These are phyloP conservation scores for Paraleonurus japonicus DNA, from an alignment of 257 asterid genomes.

Conservation along the genomic window DNA sequence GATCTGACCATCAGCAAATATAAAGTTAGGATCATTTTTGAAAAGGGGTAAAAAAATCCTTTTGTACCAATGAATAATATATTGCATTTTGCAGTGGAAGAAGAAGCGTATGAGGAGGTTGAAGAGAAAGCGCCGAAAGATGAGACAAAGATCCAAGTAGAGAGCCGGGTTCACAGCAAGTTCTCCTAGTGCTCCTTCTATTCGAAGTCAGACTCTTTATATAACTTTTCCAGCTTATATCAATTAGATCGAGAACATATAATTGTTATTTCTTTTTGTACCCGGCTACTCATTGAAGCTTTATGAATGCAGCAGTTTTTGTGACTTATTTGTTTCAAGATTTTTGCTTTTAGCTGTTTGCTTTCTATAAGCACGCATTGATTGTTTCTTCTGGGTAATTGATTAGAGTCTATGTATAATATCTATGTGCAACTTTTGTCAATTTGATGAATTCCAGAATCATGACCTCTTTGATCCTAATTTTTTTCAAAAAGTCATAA, in stretches of 20 bases:
- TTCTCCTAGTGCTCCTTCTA: background rate
- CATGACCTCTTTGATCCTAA: too few relatives aligned
- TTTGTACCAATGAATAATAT: background rate
- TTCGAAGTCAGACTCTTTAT: background rate
- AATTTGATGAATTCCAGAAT: too few relatives aligned
- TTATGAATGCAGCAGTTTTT: background rate
- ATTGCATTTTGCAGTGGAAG: constrained; percentile 45
- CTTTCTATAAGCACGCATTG: background rate
- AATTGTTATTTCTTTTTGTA: background rate
- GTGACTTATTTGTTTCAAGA: background rate
- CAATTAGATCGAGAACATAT: background rate
- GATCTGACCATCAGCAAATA: background rate
- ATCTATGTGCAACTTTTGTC: background rate
- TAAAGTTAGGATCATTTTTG: background rate
- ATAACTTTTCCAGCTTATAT: background rate
- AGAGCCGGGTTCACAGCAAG: background rate
- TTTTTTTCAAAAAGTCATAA: too few relatives aligned
- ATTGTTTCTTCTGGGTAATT: background rate
- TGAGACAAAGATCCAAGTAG: constrained; percentile 62
- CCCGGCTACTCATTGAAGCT: background rate
- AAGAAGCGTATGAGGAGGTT: constrained; percentile 62
- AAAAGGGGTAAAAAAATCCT: background rate
- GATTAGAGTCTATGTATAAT: background rate
- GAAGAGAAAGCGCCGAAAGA: constrained; percentile 69
- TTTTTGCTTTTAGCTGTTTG: background rate